Conservation (phyloP, 768 basidiomycete species). For the Naematelia aurantialba region DNA sequence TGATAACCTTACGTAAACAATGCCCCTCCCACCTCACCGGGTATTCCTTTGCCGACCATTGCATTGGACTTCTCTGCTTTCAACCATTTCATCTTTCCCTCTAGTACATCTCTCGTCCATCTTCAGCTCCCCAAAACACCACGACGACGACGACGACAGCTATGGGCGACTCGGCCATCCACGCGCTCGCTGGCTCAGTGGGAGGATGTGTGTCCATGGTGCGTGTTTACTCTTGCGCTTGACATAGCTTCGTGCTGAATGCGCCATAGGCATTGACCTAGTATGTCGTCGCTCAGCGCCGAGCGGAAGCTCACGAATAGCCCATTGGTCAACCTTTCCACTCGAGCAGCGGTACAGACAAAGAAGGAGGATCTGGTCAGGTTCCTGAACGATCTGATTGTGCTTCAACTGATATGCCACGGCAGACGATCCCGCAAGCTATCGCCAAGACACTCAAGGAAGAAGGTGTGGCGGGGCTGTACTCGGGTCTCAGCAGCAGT, state of each 20-base stretch:
- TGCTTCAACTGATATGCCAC: background rate
- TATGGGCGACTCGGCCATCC: constrained; percentile 70
- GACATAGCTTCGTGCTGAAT: no score
- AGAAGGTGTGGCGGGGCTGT: constrained; percentile 80
- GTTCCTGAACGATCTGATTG: background rate
- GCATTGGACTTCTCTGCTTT: background rate
- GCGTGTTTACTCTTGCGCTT: constrained; percentile 37
- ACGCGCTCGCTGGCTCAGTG: constrained; percentile 80
- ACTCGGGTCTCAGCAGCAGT: constrained; percentile 79
- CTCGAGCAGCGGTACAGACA: constrained; percentile 84
- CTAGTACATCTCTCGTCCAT: no score
- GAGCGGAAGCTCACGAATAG: constrained; percentile 52
- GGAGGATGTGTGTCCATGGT: constrained; percentile 93
- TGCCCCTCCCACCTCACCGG: no score
- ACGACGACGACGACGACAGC: background rate
- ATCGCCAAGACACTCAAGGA: constrained; percentile 71
- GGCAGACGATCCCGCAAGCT: constrained; percentile 63
- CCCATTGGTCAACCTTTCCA: constrained; percentile 86
- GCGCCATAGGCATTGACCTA: constrained; percentile 49
- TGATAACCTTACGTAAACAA: no score
- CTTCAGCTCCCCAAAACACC: background rate
- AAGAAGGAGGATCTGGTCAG: constrained; percentile 71
- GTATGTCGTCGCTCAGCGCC: constrained; percentile 20
- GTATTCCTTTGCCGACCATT: no score
- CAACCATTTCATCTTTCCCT: background rate